Percentiles rank a stretch among this genome's conserved stretches.
Conservation (phyloP, 257 asterid genomes). For the Vinca minor region DNA sequence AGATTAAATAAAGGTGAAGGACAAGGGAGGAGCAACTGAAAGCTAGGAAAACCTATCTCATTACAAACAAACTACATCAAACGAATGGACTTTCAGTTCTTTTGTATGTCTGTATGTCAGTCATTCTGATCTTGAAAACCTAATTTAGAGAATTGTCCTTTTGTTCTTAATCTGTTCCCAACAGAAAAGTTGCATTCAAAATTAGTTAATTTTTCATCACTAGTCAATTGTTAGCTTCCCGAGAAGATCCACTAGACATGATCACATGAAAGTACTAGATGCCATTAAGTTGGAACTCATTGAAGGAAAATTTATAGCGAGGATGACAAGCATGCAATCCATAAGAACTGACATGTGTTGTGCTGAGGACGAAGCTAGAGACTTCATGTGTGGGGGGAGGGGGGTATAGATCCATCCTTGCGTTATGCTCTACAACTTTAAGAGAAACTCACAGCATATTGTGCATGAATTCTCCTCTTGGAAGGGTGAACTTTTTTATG, state of each 20-base stretch:
- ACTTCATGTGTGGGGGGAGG: no score
- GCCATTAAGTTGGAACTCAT: not conserved
- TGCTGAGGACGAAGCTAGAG: no score
- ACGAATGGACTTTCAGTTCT: slow-evolving; percentile 1
- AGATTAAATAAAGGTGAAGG: not conserved
- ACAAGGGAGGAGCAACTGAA: not conserved
- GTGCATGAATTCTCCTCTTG: slow-evolving; percentile 96
- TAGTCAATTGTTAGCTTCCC: not conserved
- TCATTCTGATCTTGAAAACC: not conserved
- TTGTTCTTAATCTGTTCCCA: no score
- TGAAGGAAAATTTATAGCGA: no score
- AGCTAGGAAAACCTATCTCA: not conserved
- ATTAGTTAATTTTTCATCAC: not conserved
- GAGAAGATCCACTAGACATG: not conserved
- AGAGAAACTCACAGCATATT: slow-evolving; percentile 87
- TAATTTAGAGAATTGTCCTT: not conserved
- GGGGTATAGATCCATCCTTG: no score
- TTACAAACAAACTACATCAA: no score
- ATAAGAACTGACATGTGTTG: not conserved
- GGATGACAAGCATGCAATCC: not conserved
- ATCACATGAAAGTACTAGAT: not conserved
- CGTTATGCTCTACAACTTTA: slow-evolving; percentile 3
- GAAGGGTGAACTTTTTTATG: slow-evolving; percentile 81
- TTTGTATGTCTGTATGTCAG: not conserved
- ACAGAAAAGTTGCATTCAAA: not conserved